phyloP scores from a whole-genome alignment of 2,329 filamentous ascomycete species.

The Eurotiales sp. region DNA sequence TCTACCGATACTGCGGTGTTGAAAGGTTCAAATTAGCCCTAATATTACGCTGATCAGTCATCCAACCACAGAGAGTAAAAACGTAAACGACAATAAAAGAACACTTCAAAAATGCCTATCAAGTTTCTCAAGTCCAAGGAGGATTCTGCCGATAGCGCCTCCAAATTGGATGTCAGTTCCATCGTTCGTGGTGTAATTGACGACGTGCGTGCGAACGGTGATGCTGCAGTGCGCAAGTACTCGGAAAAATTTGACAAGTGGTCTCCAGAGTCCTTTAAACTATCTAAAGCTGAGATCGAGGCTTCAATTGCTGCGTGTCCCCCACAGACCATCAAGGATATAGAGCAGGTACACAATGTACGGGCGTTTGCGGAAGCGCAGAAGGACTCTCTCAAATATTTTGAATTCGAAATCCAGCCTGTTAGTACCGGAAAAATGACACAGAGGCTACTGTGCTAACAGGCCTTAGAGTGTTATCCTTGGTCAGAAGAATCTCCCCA shows the following conservation, averaged over 20 bases:
- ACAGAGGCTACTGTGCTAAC: no score
- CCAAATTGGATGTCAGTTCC: no score
- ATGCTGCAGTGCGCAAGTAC: slow-evolving; percentile 48
- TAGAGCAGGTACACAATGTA: slow-evolving; percentile 50
- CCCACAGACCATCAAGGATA: slow-evolving; percentile 50
- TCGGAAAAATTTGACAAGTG: slow-evolving; percentile 55
- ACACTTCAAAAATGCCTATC: no score
- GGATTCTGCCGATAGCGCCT: no score
- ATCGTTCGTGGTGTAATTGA: no score
- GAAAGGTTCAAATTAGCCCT: no score
- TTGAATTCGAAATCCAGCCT: slow-evolving; percentile 48
- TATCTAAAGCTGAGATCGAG: slow-evolving; percentile 45
- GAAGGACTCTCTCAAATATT: slow-evolving; percentile 44
- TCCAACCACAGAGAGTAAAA: no score
- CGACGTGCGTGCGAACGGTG: slow-evolving; percentile 45
- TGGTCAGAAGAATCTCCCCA: slow-evolving; percentile 51
- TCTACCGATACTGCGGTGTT: no score
- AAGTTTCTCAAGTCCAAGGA: no score
- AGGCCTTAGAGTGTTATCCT: slow-evolving; percentile 49
- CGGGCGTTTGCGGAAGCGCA: slow-evolving; percentile 49
- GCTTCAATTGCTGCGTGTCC: slow-evolving; percentile 43
- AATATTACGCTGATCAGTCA: no score
- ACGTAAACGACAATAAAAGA: no score
- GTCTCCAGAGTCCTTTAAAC: slow-evolving; percentile 48
- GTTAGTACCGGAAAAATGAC: no score